Percentiles rank a stretch among this genome's conserved stretches.
Conservation (phyloP, 73 alveolate genomes). For the Diophrys sp. region DNA sequence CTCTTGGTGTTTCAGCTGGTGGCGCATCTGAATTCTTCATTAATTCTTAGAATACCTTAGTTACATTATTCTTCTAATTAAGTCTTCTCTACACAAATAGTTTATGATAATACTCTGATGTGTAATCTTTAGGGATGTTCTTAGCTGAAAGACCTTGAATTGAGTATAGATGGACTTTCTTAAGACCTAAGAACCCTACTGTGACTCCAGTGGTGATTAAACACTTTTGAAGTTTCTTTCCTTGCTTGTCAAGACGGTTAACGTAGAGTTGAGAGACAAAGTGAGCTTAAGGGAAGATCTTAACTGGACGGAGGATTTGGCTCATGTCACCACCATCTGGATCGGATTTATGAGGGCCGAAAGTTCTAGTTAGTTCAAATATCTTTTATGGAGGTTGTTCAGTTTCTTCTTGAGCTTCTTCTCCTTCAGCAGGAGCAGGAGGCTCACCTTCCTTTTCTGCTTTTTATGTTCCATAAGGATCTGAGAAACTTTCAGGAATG, state of each 20-base stretch:
- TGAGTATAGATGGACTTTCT: slow-evolving; percentile 29
- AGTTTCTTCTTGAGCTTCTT: slow-evolving; percentile 2
- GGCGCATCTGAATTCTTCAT: slow-evolving; percentile 21
- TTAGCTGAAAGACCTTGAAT: slow-evolving; percentile 33
- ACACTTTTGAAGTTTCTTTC: slow-evolving; percentile 5
- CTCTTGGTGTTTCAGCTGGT: neutral
- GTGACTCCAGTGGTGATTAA: slow-evolving; percentile 51
- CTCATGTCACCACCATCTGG: slow-evolving; percentile 53
- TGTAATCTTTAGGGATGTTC: slow-evolving; percentile 30
- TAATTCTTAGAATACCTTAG: slow-evolving; percentile 18
- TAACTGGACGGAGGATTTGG: neutral
- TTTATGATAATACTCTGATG: slow-evolving; percentile 40
- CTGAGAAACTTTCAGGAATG: slow-evolving; percentile 8
- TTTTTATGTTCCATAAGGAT: slow-evolving; percentile 6
- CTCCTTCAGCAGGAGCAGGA: slow-evolving; percentile 14
- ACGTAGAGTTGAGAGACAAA: slow-evolving; percentile 33
- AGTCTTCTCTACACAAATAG: slow-evolving; percentile 27
- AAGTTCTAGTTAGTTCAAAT: neutral
- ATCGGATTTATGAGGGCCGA: slow-evolving; percentile 5
- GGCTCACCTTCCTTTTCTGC: slow-evolving; percentile 4
- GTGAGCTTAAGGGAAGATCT: slow-evolving; percentile 27
- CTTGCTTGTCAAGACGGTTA: slow-evolving; percentile 7
- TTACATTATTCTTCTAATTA: slow-evolving; percentile 43
- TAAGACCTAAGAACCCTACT: slow-evolving; percentile 16
- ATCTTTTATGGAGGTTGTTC: neutral